Base-by-base conservation (phyloP, 2,329 filamentous ascomycete genomes). In the Colletotrichum cordylinicola region DNA sequence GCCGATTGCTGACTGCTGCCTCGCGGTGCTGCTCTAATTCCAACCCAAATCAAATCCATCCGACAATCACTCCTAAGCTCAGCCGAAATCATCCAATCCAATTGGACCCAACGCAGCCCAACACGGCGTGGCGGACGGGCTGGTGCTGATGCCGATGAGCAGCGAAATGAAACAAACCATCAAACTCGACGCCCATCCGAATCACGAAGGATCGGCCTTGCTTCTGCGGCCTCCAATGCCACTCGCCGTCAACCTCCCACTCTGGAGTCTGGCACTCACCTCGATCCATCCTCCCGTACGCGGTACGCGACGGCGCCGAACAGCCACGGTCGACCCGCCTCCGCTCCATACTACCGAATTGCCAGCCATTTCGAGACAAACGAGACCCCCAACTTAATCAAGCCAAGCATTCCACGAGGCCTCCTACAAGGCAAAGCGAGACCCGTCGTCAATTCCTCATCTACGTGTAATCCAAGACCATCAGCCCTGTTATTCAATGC, bases 381-480 rank as follows among this genome's bases (percentile, higher is more conserved):
- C 15, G 52, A 56, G 31, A 24, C 35, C 67, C 31, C 67, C 27
- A 35, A 62, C 18, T 16, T 62, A 13, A 48, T 18, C 35, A 74
- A 69, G 74, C 74, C 74, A 76, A 76, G 74, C 58, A 65, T 72
- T 71, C 37, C 58, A 73, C 58, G 74, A 76, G 70, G 74, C 74
- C 74, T 76, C 74, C 73, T 27, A 29, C 35, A 65, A 65, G 29
- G 68, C 33, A 55, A 61, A 33, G 48, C 43, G 55, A 56, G 70
- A 24, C 70, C 67, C 62, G 31, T 43, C 31, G 4, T 21, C 15
- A 27, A 48, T 70, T 61, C 37, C 67, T 52, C 37, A 21, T 31
- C 35, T 24, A 21, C n/a, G 16, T 33, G 60, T 39, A 24, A 15
- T 39, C 69, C 69, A 72, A 75, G 69, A 61, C 55, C 56, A 31